Base-by-base conservation (phyloP, 805 yeast species). In the Starmerella ratchasimensis region DNA sequence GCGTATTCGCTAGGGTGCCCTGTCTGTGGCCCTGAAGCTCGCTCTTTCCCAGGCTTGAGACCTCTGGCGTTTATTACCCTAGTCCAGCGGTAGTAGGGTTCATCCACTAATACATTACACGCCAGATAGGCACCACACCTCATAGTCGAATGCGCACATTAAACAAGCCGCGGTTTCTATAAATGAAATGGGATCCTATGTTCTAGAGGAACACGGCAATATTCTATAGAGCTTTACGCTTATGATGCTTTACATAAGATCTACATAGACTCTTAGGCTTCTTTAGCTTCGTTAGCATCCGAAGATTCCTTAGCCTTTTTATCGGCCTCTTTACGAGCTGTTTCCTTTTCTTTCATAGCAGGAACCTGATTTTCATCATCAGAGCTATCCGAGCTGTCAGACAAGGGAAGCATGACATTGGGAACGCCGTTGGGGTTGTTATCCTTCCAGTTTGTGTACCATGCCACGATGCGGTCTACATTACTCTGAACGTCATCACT, bases 401-500 rank as follows among this genome's bases (percentile, higher is more conserved):
- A 20, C 4, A 32, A 33, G n/a, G 38, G 45, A n/a, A 42, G n/a
- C 23, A 20, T 33, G 28, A 42, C 32, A 16, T 34, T 43, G 2
- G 41, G 35, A 3, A 49, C 42, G 8, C 55, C 55, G 9, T 44
- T 28, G 10, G 55, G 55, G 34, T 51, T 36, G 36, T 45, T 80
- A 28, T 61, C 55, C 20, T 67, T 58, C 97, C 97, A 90, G 48
- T 69, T 68, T 29, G 69, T 68, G 16, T 69, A 63, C 97, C 98
- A 90, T 6, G 67, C 67, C 1, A 59, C 61, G 6, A 90, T 68
- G 49, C 97, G 67, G 14, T 71, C 77, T 8, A 83, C 80, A 49
- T 90, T 90, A n/a, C 69, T 69, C 39, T 81, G 93, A 65, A 86
- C 69, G 31, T 83, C 76, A 37, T 79, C 90, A 13, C 72, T 74